Base-by-base conservation (phyloP, 1,139 yeast genomes). In the Candida sp. region DNA sequence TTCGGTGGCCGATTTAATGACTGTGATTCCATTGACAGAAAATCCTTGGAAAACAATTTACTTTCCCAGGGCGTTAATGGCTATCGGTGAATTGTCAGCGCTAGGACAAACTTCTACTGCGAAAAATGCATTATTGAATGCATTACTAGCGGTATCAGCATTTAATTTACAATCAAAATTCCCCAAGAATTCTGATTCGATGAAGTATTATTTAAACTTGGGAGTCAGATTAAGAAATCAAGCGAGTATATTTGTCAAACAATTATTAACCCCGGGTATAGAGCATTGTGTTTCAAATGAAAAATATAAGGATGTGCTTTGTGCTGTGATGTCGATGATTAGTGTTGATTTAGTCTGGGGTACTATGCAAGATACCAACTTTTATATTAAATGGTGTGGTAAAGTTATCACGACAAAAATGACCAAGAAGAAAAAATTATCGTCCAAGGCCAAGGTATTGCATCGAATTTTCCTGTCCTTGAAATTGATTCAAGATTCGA, bases 291-390 rank as follows among this genome's bases (percentile, higher is more conserved):
- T 82, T 40, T 66, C 75, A 41, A 68, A 72, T 38, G 95, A 87
- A 53, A 84, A 86, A 58, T 88, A 88, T 60, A 88, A 89, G 58
- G 96, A 89, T 58, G 87, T 88, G 5, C 64, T 89, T 33, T 86
- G 90, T 41, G 95, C 96, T 0, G 84, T 88, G 21, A 73, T 89
- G 65, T 83, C 95, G 3, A 87, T 89, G 96, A 87, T 84, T 41
- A 82, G 91, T 21, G 88, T 89, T 44, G 96, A 89, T 64, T 83
- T 87, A 45, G 93, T 87, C 6, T 86, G 95, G 87, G 96, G 97
- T 1, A 84, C 95, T 1, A 87, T 87, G 95, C 84, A 85, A 47
- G 95, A 87, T 52, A 87, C 96, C 53, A 81, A 82, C 48, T 76
- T 82, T 46, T 87, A 88, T 61, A 70, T 89, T 44, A 77, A 81